phyloP scores from a whole-genome alignment of 768 basidiomycete genomes.

The Amanita inopinata region DNA sequence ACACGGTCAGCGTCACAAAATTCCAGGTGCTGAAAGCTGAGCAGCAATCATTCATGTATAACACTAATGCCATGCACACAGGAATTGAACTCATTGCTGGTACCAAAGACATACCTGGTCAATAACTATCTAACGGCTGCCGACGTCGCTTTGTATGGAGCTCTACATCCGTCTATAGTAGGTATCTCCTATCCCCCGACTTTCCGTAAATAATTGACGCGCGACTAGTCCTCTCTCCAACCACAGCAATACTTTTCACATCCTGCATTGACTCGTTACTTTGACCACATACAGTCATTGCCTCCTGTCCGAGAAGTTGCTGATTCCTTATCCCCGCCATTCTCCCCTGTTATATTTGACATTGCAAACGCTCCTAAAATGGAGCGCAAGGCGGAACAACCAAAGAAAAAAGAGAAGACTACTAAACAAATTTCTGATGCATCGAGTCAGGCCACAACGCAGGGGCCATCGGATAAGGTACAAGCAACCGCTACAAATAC shows the following conservation, averaged over 20 bases:
- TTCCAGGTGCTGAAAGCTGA: conserved; percentile 34
- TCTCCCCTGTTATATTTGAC: conserved; percentile 56
- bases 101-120: conserved; percentile 78
- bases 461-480: conserved; percentile 17
- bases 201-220: not conserved
- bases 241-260: conserved; percentile 67
- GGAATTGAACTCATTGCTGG: conserved; percentile 64
- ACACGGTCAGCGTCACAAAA: conserved; percentile 34
- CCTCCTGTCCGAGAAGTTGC: conserved; percentile 53
- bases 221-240: conserved; percentile 52
- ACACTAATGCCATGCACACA: conserved; percentile 19
- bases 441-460: conserved; percentile 14
- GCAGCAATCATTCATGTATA: not conserved
- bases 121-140: conserved; percentile 80
- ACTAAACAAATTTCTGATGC: conserved; percentile 23
- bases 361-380: conserved; percentile 63
- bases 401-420: conserved; percentile 73
- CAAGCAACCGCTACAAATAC: conserved; percentile 18
- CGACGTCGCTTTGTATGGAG: conserved; percentile 84
- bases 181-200: conserved; percentile 19
- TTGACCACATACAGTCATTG: conserved; percentile 83
- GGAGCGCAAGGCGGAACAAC: conserved; percentile 61
- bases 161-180: conserved; percentile 78
- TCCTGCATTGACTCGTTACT: conserved; percentile 86
- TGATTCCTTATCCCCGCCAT: conserved; percentile 37